A percentile compares a stretch with the other conserved stretches of the same genome.
These are phyloP conservation scores for Hyaloraphidium curvatum DNA, from an alignment of 192 early-diverging fungal species.

Conservation along the genomic window DNA sequence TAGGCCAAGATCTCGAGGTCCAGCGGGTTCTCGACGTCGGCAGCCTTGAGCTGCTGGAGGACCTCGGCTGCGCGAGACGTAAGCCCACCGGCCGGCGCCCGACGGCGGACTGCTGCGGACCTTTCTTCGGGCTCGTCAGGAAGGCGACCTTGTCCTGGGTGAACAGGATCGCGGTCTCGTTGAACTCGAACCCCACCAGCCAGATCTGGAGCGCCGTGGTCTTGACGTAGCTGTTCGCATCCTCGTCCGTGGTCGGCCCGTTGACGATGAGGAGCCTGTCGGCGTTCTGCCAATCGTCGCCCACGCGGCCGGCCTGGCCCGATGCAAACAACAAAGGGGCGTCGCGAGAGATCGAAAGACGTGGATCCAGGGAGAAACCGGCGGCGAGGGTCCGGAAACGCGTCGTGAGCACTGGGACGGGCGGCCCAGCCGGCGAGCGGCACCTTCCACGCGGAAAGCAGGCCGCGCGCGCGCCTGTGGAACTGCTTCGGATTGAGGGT, in stretches of 20 bases:
- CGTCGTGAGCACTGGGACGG: background rate
- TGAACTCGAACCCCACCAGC: conserved; percentile 83
- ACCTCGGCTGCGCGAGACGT: background rate
- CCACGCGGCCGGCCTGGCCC: background rate
- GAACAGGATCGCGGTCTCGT: conserved; percentile 63
- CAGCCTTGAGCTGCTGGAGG: background rate
- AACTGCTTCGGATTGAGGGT: conserved; percentile 21
- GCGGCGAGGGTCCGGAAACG: background rate
- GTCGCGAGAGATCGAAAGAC: too few relatives aligned
- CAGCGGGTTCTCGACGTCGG: background rate
- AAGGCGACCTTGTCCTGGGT: conserved; percentile 56
- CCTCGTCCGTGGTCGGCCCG: conserved; percentile 40
- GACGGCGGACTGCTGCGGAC: conserved; percentile 14
- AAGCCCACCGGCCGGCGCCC: background rate
- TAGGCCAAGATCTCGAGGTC: too few relatives aligned
- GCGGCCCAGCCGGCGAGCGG: background rate
- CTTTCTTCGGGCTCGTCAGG: conserved; percentile 64
- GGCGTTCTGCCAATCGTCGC: conserved; percentile 16
- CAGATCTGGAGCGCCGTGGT: conserved; percentile 42
- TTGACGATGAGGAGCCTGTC: conserved; percentile 41
- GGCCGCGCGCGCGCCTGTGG: conserved; percentile 18
- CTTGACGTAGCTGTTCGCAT: conserved; percentile 21
- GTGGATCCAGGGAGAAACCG: too few relatives aligned
- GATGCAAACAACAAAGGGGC: too few relatives aligned
- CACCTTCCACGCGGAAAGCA: conserved; percentile 23